A percentile compares a stretch with the other conserved stretches of the same genome.
phyloP scores from a whole-genome alignment of 2,329 filamentous ascomycete species.

The Xylariaceae sp. region DNA sequence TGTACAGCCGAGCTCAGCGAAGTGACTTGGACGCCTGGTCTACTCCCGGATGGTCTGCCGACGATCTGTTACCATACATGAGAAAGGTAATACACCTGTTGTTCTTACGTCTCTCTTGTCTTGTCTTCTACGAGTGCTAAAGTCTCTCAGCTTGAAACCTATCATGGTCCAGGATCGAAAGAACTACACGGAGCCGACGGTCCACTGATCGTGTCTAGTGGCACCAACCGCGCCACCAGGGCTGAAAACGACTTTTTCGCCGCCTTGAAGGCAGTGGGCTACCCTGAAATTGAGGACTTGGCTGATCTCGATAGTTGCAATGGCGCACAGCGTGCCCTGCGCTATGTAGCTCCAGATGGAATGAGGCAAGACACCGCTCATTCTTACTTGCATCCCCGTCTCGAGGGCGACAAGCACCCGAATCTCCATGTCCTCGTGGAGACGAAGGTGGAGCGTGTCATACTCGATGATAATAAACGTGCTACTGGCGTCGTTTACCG shows the following conservation, averaged over 20 bases:
- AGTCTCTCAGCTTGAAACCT: slow-evolving; percentile 47
- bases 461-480: slow-evolving; percentile 43
- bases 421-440: slow-evolving; percentile 30
- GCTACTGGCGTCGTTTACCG: slow-evolving; percentile 51
- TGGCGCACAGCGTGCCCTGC: slow-evolving; percentile 21
- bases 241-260: slow-evolving; percentile 45
- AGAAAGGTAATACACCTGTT: slow-evolving; percentile 36
- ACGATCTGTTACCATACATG: slow-evolving; percentile 42
- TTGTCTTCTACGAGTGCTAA: not conserved
- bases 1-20: slow-evolving; percentile 32
- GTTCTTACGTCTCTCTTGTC: not conserved
- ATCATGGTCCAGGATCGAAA: slow-evolving; percentile 41
- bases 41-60: slow-evolving; percentile 25
- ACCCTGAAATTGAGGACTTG: slow-evolving; percentile 47
- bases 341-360: slow-evolving; percentile 22
- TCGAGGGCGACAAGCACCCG: slow-evolving; percentile 23
- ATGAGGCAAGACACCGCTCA: slow-evolving; percentile 25
- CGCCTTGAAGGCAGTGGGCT: slow-evolving; percentile 43
- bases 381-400: slow-evolving; percentile 23
- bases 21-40: slow-evolving; percentile 30
- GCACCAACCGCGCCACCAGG: slow-evolving; percentile 37
- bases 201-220: slow-evolving; percentile 50
- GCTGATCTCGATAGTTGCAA: slow-evolving; percentile 41
- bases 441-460: slow-evolving; percentile 36
- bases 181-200: slow-evolving; percentile 48